Evolutionary conservation across 2,329 filamentous ascomycete genomes (phyloP).

Genomic region (Monilinia laxa): DNA sequence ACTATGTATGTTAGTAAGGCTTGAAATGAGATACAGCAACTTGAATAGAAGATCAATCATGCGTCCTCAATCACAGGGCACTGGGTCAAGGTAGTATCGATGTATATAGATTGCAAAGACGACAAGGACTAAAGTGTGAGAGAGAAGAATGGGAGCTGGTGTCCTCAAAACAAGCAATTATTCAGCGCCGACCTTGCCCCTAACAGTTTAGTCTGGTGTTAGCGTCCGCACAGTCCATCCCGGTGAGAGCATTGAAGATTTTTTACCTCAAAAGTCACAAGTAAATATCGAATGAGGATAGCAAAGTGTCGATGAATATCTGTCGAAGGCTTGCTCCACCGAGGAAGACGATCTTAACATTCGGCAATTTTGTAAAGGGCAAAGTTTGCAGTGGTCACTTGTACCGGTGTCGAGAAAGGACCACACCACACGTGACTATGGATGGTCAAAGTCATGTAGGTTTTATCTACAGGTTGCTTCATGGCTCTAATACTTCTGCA

Average conservation of each 20-base stretch:
- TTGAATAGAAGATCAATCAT: no score
- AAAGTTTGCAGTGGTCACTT: constrained; percentile 13
- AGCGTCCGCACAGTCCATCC: background rate
- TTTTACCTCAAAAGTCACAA: background rate
- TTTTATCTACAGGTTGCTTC: background rate
- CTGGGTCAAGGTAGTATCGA: background rate
- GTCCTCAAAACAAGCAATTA: background rate
- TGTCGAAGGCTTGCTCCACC: constrained; percentile 5
- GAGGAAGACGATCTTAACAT: background rate
- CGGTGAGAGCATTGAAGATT: background rate
- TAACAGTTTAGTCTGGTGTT: background rate
- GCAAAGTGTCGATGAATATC: constrained; percentile 7
- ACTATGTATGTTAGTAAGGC: no score
- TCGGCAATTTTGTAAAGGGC: background rate
- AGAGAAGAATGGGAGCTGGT: background rate
- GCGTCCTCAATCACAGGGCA: no score
- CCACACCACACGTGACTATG: constrained; percentile 21
- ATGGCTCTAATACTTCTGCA: constrained; percentile 17
- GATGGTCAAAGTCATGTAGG: constrained; percentile 21
- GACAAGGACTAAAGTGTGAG: background rate
- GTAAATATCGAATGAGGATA: background rate
- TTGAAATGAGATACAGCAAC: no score
- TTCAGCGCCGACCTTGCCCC: background rate
- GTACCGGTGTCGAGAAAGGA: constrained; percentile 11
- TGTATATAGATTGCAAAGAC: background rate